Evolutionary conservation across 2,329 filamentous ascomycete species (phyloP), one percentile per base, ranked within the genome.

Genomic region (Pseudocercospora macadamiae): DNA sequence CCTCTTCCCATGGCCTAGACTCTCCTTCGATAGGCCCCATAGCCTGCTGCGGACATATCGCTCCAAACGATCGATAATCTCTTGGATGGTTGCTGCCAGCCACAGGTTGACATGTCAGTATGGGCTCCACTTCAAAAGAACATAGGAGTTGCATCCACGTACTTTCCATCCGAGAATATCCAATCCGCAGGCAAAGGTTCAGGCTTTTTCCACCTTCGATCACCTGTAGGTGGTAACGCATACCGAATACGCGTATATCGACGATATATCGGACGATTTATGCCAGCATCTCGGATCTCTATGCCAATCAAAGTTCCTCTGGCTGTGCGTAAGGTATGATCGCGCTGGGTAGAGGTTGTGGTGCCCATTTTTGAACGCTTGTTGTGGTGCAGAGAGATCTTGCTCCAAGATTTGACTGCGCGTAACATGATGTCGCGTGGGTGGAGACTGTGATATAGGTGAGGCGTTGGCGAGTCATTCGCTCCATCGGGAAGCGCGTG

Each of bases 161-260:
- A n/a, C n/a, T n/a, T n/a, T n/a, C n/a, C 59, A 37, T 64, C 54
- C 12, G 55, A 60, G 47, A 64, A 64, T 44, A 62, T 51, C 62
- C 62, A 64, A 23, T 64, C 62, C 16, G 57, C 25, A 7, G 62
- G 62, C 12, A 64, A 36, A 8, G 59, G 62, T 36, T 62, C 51
- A 9, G 62, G 62, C n/a, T 60, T 64, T 10, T 55, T 47, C 62
- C 62, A 64, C 54, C 62, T 52, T 45, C 59, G 30, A 8, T 60
- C 57, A 32, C 62, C 56, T 3, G 51, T 54, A 8, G 62, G 62
- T 12, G 62, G 62, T 18, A 64, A 34, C 6, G 62, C 62, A 32
- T 64, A 64, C 32, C 62, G 53, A 28, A 64, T 59, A 21, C 59
- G 54, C 30, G 62, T 52, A 25, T 54, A 64, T 10, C 57, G 56